Percentiles rank a stretch among this genome's conserved stretches.
Conservation (phyloP, 2,329 filamentous ascomycete genomes). For the Rhinocladiella similis region DNA sequence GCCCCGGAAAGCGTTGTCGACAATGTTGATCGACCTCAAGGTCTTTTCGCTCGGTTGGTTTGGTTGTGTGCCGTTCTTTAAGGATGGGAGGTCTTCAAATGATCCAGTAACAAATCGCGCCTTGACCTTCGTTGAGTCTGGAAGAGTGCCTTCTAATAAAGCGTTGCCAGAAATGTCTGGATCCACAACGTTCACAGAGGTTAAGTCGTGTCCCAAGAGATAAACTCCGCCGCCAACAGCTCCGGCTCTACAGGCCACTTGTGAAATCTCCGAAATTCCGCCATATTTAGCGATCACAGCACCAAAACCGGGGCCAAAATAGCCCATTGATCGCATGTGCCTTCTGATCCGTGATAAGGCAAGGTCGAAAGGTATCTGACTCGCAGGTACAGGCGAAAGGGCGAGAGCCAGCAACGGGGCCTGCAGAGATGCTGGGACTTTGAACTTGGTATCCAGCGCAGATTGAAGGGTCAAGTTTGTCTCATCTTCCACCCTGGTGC, state of each 20-base stretch:
- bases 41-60: background rate
- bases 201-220: slow-evolving; percentile 72
- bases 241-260: slow-evolving; percentile 85
- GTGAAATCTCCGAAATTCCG: slow-evolving; percentile 80
- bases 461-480: slow-evolving; percentile 54
- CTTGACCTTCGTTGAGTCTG: slow-evolving; percentile 39
- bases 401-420: slow-evolving; percentile 69
- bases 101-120: slow-evolving; percentile 41
- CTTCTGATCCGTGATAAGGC: slow-evolving; percentile 73
- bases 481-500: slow-evolving; percentile 53
- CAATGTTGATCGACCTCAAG: slow-evolving; percentile 59
- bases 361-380: slow-evolving; percentile 61
- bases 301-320: slow-evolving; percentile 85
- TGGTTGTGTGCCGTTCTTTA: background rate
- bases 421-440: slow-evolving; percentile 67
- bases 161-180: slow-evolving; percentile 10
- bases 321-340: slow-evolving; percentile 81
- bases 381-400: slow-evolving; percentile 62
- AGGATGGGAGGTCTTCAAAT: slow-evolving; percentile 37
- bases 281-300: slow-evolving; percentile 93
- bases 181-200: slow-evolving; percentile 17
- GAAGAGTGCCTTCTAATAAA: slow-evolving; percentile 34
- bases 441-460: slow-evolving; percentile 56
- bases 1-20: slow-evolving; percentile 63
- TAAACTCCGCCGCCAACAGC: slow-evolving; percentile 92